Conservation (phyloP, 1,284 basidiomycete species). For the Cryptococcus floricola region DNA sequence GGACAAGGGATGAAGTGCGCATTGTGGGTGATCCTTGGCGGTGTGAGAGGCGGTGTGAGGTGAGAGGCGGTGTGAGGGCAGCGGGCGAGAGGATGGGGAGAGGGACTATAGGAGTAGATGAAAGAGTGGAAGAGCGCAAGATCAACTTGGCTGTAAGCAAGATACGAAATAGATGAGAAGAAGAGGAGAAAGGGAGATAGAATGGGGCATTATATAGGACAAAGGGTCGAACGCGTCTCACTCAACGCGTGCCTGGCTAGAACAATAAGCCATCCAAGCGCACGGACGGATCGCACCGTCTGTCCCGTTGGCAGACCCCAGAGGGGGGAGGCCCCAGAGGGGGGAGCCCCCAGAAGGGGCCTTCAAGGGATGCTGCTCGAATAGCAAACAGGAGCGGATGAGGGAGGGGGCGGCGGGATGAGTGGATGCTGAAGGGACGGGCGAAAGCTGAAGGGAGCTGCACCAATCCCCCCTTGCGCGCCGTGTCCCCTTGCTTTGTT, state of each 20-base stretch:
- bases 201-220: background rate
- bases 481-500: too few species aligned
- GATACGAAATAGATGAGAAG: background rate
- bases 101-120: background rate
- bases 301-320: too few species aligned
- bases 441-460: too few species aligned
- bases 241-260: background rate
- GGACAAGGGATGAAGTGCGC: background rate
- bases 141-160: constrained; percentile 6
- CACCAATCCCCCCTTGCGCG: too few species aligned
- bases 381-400: too few species aligned
- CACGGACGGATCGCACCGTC: too few species aligned
- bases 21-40: background rate
- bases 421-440: too few species aligned
- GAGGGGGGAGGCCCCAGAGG: too few species aligned
- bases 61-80: too few species aligned
- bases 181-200: background rate
- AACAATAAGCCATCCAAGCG: background rate
- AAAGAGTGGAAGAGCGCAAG: constrained; percentile 5
- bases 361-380: too few species aligned
- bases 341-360: too few species aligned
- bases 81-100: background rate
- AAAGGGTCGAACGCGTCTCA: background rate
- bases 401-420: too few species aligned
- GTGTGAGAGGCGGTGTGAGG: background rate